These are phyloP conservation scores for Dryas integrifolia DNA, from an alignment of 331 rosid genomes.

Conservation along the genomic window DNA sequence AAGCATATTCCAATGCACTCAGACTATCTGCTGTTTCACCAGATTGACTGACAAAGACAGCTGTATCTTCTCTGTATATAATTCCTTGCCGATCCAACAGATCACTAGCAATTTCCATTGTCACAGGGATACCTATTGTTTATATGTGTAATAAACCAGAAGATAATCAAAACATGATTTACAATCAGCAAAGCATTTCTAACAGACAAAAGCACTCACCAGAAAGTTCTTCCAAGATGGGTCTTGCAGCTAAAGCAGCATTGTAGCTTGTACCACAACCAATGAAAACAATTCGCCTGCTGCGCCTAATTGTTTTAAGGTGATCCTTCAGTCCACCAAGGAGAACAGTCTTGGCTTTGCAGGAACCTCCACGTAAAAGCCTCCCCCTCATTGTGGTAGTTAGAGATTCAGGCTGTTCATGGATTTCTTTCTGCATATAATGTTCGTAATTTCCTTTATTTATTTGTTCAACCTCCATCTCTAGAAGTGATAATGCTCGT, in stretches of 20 bases:
- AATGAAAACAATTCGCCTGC: conserved; percentile 83
- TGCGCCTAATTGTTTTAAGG: conserved; percentile 94
- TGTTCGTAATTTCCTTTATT: conserved; percentile 90
- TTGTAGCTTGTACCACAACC: conserved; percentile 99
- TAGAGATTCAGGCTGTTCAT: conserved; percentile 93
- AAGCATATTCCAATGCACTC: conserved; percentile 85
- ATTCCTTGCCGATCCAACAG: conserved; percentile 95
- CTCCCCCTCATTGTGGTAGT: conserved; percentile 99
- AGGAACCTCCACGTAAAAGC: conserved; percentile 69
- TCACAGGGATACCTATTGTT: conserved; percentile 81
- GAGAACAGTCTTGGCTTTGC: conserved; percentile 74
- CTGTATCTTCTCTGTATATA: conserved; percentile 93
- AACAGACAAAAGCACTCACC: conserved; percentile 50
- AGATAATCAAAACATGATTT: conserved; percentile 10
- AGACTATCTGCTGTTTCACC: conserved; percentile 98
- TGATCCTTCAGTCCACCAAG: conserved; percentile 96
- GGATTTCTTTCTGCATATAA: conserved; percentile 98
- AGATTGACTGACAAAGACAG: conserved; percentile 95
- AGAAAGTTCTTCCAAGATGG: conserved; percentile 95
- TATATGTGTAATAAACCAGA: conserved; percentile 22
- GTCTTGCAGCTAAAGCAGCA: conserved; percentile 98
- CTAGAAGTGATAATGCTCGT: conserved; percentile 92
- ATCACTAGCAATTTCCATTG: conserved; percentile 99
- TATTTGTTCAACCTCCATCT: conserved; percentile 98
- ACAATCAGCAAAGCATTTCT: conserved; percentile 19